These are phyloP conservation scores for Trichoderma sp. DNA, from an alignment of 2,329 filamentous ascomycete genomes.

Conservation along the genomic window DNA sequence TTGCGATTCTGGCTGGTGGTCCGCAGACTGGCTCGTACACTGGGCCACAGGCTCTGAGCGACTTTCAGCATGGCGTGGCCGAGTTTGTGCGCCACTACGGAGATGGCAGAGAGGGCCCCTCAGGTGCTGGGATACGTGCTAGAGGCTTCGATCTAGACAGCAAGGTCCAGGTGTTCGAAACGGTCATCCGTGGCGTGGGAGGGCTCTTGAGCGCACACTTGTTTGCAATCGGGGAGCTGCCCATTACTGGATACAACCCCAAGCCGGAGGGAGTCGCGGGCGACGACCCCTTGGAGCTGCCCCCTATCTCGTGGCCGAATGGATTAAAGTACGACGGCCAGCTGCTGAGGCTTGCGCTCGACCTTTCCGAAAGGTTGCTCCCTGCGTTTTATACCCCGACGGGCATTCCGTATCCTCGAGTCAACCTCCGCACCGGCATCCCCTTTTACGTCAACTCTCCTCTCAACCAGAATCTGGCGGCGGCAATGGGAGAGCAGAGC, in stretches of 20 bases:
- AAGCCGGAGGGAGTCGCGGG: constrained; percentile 26
- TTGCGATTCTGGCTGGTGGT: constrained; percentile 84
- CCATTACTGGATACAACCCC: constrained; percentile 74
- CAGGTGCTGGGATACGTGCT: constrained; percentile 67
- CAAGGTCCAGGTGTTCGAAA: constrained; percentile 98
- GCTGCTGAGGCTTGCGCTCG: constrained; percentile 80
- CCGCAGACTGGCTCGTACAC: constrained; percentile 43
- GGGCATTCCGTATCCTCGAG: constrained; percentile 88
- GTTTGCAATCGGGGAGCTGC: constrained; percentile 86
- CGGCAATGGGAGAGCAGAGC: constrained; percentile 31
- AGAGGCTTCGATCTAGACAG: constrained; percentile 92
- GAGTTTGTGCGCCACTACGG: constrained; percentile 80
- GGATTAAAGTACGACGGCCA: constrained; percentile 86
- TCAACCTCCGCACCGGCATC: constrained; percentile 86
- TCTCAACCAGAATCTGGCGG: constrained; percentile 53
- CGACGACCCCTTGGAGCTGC: constrained; percentile 44
- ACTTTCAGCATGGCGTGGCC: constrained; percentile 78
- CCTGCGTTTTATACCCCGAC: constrained; percentile 91
- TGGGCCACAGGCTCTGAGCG: constrained; percentile 51
- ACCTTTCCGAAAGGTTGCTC: constrained; percentile 77
- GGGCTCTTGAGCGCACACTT: constrained; percentile 89
- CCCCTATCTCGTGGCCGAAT: constrained; percentile 67
- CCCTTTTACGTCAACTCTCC: constrained; percentile 90
- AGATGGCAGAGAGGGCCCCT: constrained; percentile 68
- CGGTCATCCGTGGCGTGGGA: constrained; percentile 88